Conservation (phyloP, 148 eudicot genomes). For the Rhododendron williamsianum region DNA sequence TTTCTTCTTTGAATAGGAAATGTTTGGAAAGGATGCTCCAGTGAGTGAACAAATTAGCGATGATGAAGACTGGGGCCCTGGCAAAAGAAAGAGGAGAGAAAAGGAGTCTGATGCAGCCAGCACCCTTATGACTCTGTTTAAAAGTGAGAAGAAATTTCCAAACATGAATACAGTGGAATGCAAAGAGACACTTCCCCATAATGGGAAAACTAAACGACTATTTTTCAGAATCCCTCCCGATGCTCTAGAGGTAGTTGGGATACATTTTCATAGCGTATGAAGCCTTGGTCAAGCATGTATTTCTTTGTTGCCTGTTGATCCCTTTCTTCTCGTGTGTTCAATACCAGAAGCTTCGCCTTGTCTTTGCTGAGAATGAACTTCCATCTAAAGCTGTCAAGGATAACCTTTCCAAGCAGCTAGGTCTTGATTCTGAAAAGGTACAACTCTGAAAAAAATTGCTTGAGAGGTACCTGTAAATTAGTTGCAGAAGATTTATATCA, state of each 20-base stretch:
- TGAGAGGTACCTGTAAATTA: background rate
- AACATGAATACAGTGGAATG: constrained; percentile 21
- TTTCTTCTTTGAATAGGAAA: constrained; percentile 51
- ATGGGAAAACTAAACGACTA: constrained; percentile 30
- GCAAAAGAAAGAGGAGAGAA: constrained; percentile 49
- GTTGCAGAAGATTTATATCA: background rate
- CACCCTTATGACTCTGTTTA: constrained; percentile 60
- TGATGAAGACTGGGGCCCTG: constrained; percentile 98
- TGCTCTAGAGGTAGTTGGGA: constrained; percentile 57
- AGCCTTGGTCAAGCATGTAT: background rate
- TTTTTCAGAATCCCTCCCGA: constrained; percentile 61
- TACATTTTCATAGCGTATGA: background rate
- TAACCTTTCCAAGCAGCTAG: constrained; percentile 55
- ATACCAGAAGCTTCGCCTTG: constrained; percentile 82
- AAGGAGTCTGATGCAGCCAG: constrained; percentile 72
- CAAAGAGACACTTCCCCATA: constrained; percentile 19
- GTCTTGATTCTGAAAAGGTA: constrained; percentile 81
- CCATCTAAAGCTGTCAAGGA: constrained; percentile 60
- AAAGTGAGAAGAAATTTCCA: constrained; percentile 32
- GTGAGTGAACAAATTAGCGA: constrained; percentile 59
- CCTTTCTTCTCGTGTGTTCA: constrained; percentile 13
- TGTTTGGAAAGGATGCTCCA: constrained; percentile 78
- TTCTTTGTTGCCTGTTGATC: background rate
- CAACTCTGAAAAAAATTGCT: background rate
- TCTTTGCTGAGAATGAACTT: constrained; percentile 88